These are phyloP conservation scores for Phaeotremella skinneri DNA, from an alignment of 768 basidiomycete species.

Conservation along the genomic window DNA sequence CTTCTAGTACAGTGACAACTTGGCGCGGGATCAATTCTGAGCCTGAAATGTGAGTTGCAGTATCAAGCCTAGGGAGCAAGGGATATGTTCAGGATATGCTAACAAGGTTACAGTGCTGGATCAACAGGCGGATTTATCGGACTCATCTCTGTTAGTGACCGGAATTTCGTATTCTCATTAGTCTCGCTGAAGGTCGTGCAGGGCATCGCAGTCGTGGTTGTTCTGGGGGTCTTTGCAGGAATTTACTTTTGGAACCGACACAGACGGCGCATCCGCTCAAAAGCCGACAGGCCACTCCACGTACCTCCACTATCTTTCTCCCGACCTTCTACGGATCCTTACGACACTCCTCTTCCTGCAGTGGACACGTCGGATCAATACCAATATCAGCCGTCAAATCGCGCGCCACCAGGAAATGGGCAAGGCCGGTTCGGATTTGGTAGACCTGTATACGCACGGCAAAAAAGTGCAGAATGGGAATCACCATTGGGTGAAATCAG, in stretches of 20 bases:
- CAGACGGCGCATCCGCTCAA: conserved; percentile 8
- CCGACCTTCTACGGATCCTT: conserved; percentile 17
- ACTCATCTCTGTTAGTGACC: conserved; percentile 15
- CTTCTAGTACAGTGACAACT: conserved; percentile 14
- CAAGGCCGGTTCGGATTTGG: conserved; percentile 15
- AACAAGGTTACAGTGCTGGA: conserved; percentile 8
- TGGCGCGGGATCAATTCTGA: conserved; percentile 13
- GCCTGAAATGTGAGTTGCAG: conserved; percentile 17
- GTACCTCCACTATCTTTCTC: conserved; percentile 21
- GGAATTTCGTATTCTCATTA: not conserved
- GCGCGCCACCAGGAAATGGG: not conserved
- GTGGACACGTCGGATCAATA: conserved; percentile 1
- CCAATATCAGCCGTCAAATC: not conserved
- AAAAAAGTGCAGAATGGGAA: conserved; percentile 22
- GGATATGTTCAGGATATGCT: not conserved
- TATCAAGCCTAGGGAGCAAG: not conserved
- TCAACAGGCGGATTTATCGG: conserved; percentile 24
- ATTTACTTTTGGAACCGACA: conserved; percentile 21
- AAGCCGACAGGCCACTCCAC: not conserved
- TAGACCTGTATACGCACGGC: conserved; percentile 18
- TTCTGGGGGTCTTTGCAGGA: conserved; percentile 13
- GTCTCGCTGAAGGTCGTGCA: not conserved
- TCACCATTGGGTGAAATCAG: not conserved
- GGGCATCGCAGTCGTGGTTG: conserved; percentile 14
- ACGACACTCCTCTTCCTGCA: conserved; percentile 2